These are phyloP conservation scores for Parietichytrium sp. DNA, from an alignment of 108 stramenopile genomes.

Conservation along the genomic window DNA sequence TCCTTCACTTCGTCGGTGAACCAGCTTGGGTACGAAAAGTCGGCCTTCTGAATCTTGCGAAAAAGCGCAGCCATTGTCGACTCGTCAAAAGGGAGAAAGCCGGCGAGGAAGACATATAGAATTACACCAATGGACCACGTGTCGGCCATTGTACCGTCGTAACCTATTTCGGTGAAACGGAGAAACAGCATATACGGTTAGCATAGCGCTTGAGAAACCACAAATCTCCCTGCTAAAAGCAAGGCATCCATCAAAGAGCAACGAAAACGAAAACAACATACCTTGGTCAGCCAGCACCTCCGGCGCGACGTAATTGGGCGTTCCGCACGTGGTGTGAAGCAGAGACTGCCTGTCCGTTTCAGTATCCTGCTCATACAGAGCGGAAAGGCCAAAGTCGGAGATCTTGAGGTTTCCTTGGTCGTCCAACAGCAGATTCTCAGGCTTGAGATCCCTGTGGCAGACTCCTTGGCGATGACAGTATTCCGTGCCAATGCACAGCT, in stretches of 20 bases:
- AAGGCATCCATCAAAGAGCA: no score
- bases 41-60: constrained; percentile 69
- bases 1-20: constrained; percentile 58
- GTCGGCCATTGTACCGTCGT: constrained; percentile 74
- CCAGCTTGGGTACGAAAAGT: constrained; percentile 69
- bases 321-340: constrained; percentile 75
- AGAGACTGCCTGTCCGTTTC: constrained; percentile 52
- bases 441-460: constrained; percentile 71
- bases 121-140: constrained; percentile 73
- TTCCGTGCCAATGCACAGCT: constrained; percentile 72
- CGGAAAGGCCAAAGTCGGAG: constrained; percentile 77
- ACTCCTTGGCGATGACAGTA: constrained; percentile 74
- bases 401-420: constrained; percentile 70
- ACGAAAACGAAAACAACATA: no score
- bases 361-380: constrained; percentile 63
- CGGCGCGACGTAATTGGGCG: constrained; percentile 78
- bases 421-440: constrained; percentile 77
- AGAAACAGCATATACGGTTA: no score
- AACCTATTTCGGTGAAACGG: no score
- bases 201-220: no score
- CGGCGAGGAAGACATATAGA: constrained; percentile 75
- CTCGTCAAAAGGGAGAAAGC: constrained; percentile 79
- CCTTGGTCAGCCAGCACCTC: constrained; percentile 73
- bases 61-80: constrained; percentile 67
- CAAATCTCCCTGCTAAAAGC: no score